Conservation (phyloP, 352 stramenopile species). For the Elongisporangium anandrum region DNA sequence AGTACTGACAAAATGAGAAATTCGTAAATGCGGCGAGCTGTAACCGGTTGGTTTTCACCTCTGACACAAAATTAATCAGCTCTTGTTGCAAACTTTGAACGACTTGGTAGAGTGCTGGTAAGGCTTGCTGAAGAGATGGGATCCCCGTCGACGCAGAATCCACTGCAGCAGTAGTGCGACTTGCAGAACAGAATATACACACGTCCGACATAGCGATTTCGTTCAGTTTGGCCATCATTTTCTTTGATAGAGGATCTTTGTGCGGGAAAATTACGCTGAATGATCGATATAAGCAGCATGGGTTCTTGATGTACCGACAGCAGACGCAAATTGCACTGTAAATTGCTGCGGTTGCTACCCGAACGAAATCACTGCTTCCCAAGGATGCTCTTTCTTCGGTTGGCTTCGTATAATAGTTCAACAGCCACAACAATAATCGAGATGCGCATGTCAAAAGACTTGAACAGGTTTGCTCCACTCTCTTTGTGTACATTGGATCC, state of each 20-base stretch:
- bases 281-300: constrained; percentile 66
- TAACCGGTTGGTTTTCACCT: constrained; percentile 66
- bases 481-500: constrained; percentile 43
- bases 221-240: constrained; percentile 42
- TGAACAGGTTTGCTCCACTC: constrained; percentile 61
- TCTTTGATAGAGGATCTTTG: constrained; percentile 50
- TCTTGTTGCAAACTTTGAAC: constrained; percentile 51
- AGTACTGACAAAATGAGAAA: constrained; percentile 76
- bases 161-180: neutral
- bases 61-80: constrained; percentile 48
- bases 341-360: constrained; percentile 53
- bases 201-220: constrained; percentile 50
- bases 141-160: constrained; percentile 12
- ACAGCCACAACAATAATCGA: constrained; percentile 56
- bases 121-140: constrained; percentile 59
- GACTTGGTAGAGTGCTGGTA: constrained; percentile 53
- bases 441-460: constrained; percentile 53
- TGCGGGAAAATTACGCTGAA: constrained; percentile 69
- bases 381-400: constrained; percentile 22
- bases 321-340: constrained; percentile 75
- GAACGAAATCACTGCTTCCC: constrained; percentile 46
- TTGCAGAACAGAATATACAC: constrained; percentile 38
- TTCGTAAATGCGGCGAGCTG: constrained; percentile 23
- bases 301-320: constrained; percentile 54
- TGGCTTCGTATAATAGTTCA: constrained; percentile 56